Evolutionary conservation across 2,329 filamentous ascomycete species (phyloP).

Genomic region (Tricladium varicosporioides): DNA sequence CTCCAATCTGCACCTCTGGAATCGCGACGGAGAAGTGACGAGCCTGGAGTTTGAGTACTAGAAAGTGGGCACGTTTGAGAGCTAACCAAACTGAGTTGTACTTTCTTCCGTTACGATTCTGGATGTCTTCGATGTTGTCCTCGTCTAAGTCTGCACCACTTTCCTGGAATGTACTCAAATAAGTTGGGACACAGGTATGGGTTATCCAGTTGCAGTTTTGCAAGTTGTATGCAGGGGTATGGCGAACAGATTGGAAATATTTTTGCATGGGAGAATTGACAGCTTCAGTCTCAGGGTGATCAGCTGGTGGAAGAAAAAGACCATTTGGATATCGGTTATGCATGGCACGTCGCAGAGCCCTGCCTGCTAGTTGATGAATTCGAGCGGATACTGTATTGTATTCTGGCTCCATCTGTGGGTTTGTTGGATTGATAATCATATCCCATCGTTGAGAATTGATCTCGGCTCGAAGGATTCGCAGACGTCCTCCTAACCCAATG

Average conservation of each 20-base stretch:
- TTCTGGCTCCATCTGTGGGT: not conserved
- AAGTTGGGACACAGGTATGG: slow-evolving; percentile 1
- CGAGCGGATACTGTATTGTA: not conserved
- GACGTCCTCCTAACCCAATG: not conserved
- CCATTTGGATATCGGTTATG: not conserved
- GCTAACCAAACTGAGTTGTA: not conserved
- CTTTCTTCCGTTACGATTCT: slow-evolving; percentile 1
- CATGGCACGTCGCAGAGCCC: not conserved
- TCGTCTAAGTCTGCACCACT: not conserved
- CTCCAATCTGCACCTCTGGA: slow-evolving; percentile 3
- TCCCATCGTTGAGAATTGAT: not conserved
- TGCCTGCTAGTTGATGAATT: not conserved
- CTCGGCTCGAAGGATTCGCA: not conserved
- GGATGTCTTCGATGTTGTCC: not conserved
- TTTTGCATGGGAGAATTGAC: slow-evolving; percentile 1
- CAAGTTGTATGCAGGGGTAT: slow-evolving; percentile 2
- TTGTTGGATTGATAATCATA: not conserved
- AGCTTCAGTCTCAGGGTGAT: not conserved
- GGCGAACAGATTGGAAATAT: not conserved
- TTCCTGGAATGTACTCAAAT: not conserved
- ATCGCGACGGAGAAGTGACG: slow-evolving; percentile 1
- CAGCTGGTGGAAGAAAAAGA: not conserved
- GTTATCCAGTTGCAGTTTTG: slow-evolving; percentile 5
- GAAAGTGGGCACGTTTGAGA: not conserved
- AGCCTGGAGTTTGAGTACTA: not conserved